A percentile compares a stretch with the other conserved stretches of the same genome.
These are phyloP conservation scores for Amaranthus tricolor DNA, from an alignment of 179 eudicot genomes.

Conservation along the genomic window DNA sequence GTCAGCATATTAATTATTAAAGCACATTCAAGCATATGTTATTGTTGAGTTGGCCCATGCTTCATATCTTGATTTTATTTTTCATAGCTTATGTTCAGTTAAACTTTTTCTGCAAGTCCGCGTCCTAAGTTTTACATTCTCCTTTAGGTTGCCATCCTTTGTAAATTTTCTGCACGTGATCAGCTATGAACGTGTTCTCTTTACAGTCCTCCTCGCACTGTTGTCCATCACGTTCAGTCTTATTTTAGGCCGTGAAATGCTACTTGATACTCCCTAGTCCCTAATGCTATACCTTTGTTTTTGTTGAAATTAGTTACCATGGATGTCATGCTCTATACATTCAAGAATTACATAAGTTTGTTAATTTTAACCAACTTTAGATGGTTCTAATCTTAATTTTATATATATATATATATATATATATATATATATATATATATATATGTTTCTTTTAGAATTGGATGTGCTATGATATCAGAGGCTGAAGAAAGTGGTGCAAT, in stretches of 20 bases:
- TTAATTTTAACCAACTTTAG: not conserved
- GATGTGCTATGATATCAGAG: slow-evolving; percentile 56
- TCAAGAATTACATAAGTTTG: not conserved
- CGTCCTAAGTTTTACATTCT: not conserved
- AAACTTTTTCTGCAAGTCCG: not conserved
- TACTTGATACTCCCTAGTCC: not conserved
- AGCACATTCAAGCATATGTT: not conserved
- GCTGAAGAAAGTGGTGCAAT: slow-evolving; percentile 73
- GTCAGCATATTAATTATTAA: not conserved
- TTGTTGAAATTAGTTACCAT: not conserved
- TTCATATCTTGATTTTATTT: not conserved
- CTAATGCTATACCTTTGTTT: not conserved
- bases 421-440: slow-evolving; percentile 18
- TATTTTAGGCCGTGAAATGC: not conserved
- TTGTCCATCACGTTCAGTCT: not conserved
- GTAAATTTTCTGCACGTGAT: not conserved
- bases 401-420: slow-evolving; percentile 15
- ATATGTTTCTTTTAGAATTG: slow-evolving; percentile 43
- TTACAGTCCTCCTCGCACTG: not conserved
- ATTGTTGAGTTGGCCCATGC: not conserved
- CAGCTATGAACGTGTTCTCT: not conserved
- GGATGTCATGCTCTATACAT: slow-evolving; percentile 5
- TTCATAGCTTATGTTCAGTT: not conserved
- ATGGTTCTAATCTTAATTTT: slow-evolving; percentile 9
- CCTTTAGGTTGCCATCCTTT: not conserved